phyloP scores from a whole-genome alignment of 805 yeast genomes.

The Yamadazyma laniorum region DNA sequence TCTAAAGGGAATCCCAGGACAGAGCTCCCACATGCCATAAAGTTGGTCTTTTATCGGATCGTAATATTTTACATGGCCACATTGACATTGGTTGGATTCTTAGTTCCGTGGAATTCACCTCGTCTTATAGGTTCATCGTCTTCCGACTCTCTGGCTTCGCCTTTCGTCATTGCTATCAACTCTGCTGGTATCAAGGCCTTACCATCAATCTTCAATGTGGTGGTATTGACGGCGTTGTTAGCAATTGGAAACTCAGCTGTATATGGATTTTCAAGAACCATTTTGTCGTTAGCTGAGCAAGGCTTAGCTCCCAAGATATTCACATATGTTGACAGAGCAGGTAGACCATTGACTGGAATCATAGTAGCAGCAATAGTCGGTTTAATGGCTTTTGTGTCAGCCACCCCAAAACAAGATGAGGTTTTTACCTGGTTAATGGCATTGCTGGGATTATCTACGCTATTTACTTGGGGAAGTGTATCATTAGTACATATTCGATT shows the following conservation, averaged over 20 bases:
- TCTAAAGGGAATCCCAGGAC: constrained; percentile 37
- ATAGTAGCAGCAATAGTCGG: constrained; percentile 33
- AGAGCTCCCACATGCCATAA: constrained; percentile 41
- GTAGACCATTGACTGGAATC: constrained; percentile 41
- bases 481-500: constrained; percentile 32
- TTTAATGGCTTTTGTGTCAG: constrained; percentile 39
- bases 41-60: constrained; percentile 43
- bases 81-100: constrained; percentile 38
- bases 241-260: constrained; percentile 45
- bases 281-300: constrained; percentile 39
- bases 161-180: constrained; percentile 43
- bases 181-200: constrained; percentile 40
- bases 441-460: constrained; percentile 34
- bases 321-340: constrained; percentile 37
- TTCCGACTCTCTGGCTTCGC: constrained; percentile 36
- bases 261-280: constrained; percentile 43
- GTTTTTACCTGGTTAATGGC: constrained; percentile 39
- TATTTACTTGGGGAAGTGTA: constrained; percentile 37
- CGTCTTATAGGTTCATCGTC: constrained; percentile 24
- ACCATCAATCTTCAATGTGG: constrained; percentile 43
- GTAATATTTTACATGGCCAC: constrained; percentile 40
- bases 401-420: constrained; percentile 34
- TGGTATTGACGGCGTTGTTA: constrained; percentile 39
- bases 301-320: constrained; percentile 38
- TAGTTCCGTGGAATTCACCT: constrained; percentile 32